Evolutionary conservation across 225 moss, liverwort and hornwort genomes (phyloP).

Genomic region (Marchantia polymorpha): DNA sequence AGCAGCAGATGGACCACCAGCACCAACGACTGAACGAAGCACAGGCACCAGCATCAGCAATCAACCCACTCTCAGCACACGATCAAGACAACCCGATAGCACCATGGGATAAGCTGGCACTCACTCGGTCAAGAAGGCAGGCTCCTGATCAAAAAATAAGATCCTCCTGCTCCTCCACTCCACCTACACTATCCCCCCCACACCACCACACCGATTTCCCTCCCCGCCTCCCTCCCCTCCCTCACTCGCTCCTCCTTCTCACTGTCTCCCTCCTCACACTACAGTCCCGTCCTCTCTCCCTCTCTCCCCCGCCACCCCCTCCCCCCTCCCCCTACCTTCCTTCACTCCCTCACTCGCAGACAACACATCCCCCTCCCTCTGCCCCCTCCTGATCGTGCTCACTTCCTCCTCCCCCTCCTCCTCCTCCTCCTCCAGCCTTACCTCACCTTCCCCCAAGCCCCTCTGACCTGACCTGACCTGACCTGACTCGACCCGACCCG

Average conservation of each 20-base stretch:
- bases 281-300: too few relatives aligned
- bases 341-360: background rate
- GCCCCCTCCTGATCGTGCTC: background rate
- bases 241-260: background rate
- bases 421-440: conserved; percentile 10
- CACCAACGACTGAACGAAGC: conserved; percentile 4
- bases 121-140: background rate
- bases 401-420: conserved; percentile 17
- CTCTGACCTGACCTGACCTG: background rate
- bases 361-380: background rate
- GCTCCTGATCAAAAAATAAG: conserved; percentile 16
- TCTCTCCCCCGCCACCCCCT: too few relatives aligned
- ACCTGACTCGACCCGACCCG: background rate
- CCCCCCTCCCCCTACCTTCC: background rate
- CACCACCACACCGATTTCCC: background rate
- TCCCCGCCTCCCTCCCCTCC: background rate
- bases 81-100: conserved; percentile 12
- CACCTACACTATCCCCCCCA: background rate
- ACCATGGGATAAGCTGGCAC: conserved; percentile 12
- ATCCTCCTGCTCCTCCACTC: background rate
- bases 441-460: conserved; percentile 1
- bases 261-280: too few relatives aligned
- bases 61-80: conserved; percentile 8
- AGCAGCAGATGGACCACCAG: background rate
- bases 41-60: background rate